A percentile compares a stretch with the other conserved stretches of the same genome.
Evolutionary conservation across 2,329 filamentous ascomycete species (phyloP).

Genomic region (Aureobasidium melanogenum): DNA sequence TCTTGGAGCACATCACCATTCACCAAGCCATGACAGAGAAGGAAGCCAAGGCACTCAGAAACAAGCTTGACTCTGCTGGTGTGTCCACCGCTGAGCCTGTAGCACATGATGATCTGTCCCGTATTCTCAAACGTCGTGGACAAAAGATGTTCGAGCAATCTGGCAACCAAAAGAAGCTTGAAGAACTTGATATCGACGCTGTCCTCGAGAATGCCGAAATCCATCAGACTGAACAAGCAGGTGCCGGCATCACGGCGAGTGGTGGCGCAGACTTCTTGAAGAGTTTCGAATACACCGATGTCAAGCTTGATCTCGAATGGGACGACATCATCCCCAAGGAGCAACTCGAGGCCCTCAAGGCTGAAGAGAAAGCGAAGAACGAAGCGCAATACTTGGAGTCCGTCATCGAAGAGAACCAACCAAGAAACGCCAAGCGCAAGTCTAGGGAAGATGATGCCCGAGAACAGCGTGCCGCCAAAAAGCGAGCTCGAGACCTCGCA

Average conservation of each 20-base stretch:
- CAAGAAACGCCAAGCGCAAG: slow-evolving; percentile 55
- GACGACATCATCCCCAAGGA: slow-evolving; percentile 97
- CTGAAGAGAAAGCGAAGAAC: slow-evolving; percentile 75
- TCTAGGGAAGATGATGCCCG: slow-evolving; percentile 55
- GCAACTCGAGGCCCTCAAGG: slow-evolving; percentile 79
- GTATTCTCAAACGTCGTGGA: slow-evolving; percentile 93
- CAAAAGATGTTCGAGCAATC: slow-evolving; percentile 99
- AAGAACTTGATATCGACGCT: slow-evolving; percentile 94
- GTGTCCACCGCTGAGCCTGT: slow-evolving; percentile 62
- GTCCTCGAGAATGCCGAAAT: slow-evolving; percentile 95
- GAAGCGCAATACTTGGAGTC: slow-evolving; percentile 75
- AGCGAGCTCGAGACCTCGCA: slow-evolving; percentile 59
- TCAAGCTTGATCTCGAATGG: slow-evolving; percentile 95
- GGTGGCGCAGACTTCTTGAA: slow-evolving; percentile 94
- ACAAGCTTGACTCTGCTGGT: slow-evolving; percentile 61
- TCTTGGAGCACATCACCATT: slow-evolving; percentile 95
- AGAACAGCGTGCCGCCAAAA: slow-evolving; percentile 60
- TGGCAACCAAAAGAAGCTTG: slow-evolving; percentile 89
- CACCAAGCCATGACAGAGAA: slow-evolving; percentile 95
- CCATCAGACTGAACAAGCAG: slow-evolving; percentile 90
- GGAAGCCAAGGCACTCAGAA: slow-evolving; percentile 72
- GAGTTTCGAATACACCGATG: slow-evolving; percentile 86
- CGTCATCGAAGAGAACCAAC: slow-evolving; percentile 76
- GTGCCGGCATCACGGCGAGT: slow-evolving; percentile 89
- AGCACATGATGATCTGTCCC: slow-evolving; percentile 89